These are phyloP conservation scores for Pseudogymnoascus sp. DNA, from an alignment of 2,329 filamentous ascomycete species.

Conservation along the genomic window DNA sequence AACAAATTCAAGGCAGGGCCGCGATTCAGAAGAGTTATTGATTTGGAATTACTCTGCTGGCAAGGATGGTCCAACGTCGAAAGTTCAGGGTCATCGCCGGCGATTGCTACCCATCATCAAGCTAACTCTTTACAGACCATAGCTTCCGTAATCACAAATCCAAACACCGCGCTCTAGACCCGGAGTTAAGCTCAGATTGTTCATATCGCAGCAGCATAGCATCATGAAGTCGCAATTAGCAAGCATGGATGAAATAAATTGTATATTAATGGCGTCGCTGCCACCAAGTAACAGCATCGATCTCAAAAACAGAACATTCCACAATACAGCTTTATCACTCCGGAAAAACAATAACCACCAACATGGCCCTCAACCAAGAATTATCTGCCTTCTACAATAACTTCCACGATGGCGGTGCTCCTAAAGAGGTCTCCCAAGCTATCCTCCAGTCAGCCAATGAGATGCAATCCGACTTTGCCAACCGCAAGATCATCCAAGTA, in stretches of 20 bases:
- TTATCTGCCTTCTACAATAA: slow-evolving; percentile 13
- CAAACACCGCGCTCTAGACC: neutral
- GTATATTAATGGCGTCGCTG: neutral
- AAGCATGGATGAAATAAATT: neutral
- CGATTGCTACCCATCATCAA: neutral
- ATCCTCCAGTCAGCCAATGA: slow-evolving; percentile 12
- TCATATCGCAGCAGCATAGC: neutral
- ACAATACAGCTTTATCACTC: neutral
- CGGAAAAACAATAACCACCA: slow-evolving; percentile 14
- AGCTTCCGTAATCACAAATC: neutral
- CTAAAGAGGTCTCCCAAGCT: slow-evolving; percentile 12
- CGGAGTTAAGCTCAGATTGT: neutral
- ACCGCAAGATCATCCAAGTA: slow-evolving; percentile 26
- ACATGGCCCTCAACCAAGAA: slow-evolving; percentile 17
- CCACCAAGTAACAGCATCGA: neutral
- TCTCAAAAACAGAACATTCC: neutral
- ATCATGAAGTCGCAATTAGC: neutral
- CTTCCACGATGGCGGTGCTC: slow-evolving; percentile 16
- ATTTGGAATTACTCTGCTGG: neutral
- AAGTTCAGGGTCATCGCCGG: neutral
- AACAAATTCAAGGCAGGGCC: neutral
- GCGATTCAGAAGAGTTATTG: neutral
- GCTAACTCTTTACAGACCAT: neutral
- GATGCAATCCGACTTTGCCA: slow-evolving; percentile 16
- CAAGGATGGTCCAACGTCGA: neutral